phyloP scores from a whole-genome alignment of 2,329 filamentous ascomycete genomes.

The Fusarium sarcochroum region DNA sequence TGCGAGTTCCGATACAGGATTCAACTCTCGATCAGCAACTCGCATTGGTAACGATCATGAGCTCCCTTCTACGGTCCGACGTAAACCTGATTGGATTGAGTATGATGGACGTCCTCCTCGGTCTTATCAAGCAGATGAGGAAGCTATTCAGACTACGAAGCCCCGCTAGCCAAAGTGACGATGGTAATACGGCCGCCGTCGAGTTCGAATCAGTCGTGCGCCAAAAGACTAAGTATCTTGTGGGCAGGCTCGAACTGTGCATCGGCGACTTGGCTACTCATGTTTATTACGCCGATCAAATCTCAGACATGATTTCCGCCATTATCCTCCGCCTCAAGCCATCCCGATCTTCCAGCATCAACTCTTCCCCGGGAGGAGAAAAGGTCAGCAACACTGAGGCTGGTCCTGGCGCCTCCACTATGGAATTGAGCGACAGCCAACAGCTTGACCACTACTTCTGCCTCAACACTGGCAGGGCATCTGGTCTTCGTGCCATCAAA shows the following conservation, averaged over 20 bases:
- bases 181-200: conserved; percentile 52
- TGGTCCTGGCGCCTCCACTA: conserved; percentile 51
- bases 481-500: conserved; percentile 84
- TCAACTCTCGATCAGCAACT: conserved; percentile 81
- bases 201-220: conserved; percentile 52
- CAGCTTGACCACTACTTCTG: conserved; percentile 67
- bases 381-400: conserved; percentile 59
- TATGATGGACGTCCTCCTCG: conserved; percentile 93
- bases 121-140: conserved; percentile 86
- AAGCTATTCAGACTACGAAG: conserved; percentile 77
- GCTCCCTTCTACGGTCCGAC: conserved; percentile 85
- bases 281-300: conserved; percentile 96
- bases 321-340: conserved; percentile 86
- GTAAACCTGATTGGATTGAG: conserved; percentile 96
- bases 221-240: conserved; percentile 72
- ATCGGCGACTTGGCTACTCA: conserved; percentile 94
- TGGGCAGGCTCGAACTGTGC: conserved; percentile 81
- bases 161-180: conserved; percentile 52
- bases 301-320: conserved; percentile 91
- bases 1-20: conserved; percentile 77
- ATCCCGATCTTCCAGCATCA: conserved; percentile 59
- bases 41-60: conserved; percentile 82
- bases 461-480: conserved; percentile 68
- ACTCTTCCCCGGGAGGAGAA: conserved; percentile 61
- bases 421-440: conserved; percentile 61